Base-by-base conservation (phyloP, 2,329 filamentous ascomycete species). In the Beauveria medogensis region DNA sequence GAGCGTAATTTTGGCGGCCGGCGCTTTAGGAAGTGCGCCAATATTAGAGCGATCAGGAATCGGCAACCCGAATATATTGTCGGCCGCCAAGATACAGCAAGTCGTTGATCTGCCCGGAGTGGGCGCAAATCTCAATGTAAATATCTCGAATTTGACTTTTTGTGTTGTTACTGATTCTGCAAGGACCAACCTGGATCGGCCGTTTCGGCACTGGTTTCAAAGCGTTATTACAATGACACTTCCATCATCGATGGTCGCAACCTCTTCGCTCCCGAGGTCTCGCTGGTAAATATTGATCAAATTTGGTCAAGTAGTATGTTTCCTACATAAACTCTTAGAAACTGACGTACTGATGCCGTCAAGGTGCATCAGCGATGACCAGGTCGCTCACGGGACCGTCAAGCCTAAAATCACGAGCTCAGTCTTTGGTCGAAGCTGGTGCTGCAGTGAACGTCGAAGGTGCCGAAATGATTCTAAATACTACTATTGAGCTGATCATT, bases 21-120 rank as follows among this genome's bases (percentile, higher is more conserved):
- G 65, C 9, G 50, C 64, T 14, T 47, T 66, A 28, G 64, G 63
- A 10, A 63, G 56, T 22, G 28, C 63, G 6, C 60, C 63, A 55
- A 70, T 86, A 2, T 75, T 86, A 28, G 82, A 82, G 67, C 74
- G 83, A 7, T 81, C 77, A 22, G 83, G 83, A 50, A 74, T 86
- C 37, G 83, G 83, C 3, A 77, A 78, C 1, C 64, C 65, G 6
- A 67, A 71, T 0, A 77, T 84, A 61, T 73, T 86, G 6, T 60
- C 73, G 16, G 70, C 72, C 8, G 75, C 78, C 63, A 69, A 73
- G n/a, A 80, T 85, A 61, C 66, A 72, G 2, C 73, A 80, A 9
- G 59, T 83, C 28, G 71, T 75, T 2, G 76, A 86, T 64, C 74
- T 83, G 1, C 82, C 82, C 0, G 83, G 82, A 30, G 82, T 87